A percentile compares a stretch with the other conserved stretches of the same genome.
Conservation (phyloP, 2,329 filamentous ascomycete genomes). For the Cladosporium sp. region DNA sequence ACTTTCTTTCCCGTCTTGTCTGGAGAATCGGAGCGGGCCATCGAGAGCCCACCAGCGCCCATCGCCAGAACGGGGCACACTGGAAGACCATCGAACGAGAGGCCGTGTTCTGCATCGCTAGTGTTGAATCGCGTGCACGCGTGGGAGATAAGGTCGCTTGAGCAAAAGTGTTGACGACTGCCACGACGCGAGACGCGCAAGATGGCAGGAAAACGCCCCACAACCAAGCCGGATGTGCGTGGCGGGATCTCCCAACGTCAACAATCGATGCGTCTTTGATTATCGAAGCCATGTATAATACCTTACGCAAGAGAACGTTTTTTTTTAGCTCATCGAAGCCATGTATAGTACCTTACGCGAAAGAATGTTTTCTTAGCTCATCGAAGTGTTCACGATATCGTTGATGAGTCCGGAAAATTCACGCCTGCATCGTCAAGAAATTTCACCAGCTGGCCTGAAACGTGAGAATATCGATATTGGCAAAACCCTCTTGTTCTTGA, state of each 20-base stretch:
- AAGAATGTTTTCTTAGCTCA: not conserved
- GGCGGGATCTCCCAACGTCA: not conserved
- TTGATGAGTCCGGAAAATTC: not conserved
- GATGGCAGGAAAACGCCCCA: constrained; percentile 2
- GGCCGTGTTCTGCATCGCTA: not conserved
- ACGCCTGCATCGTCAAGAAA: not conserved
- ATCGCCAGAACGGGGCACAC: not conserved
- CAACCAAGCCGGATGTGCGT: constrained; percentile 3
- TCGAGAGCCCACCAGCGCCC: not conserved
- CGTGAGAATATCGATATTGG: not conserved
- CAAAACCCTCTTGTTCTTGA: not conserved
- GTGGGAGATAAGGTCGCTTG: constrained; percentile 2
- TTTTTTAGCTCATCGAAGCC: not conserved
- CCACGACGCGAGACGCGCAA: constrained; percentile 9
- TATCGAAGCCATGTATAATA: not conserved
- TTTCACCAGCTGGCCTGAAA: not conserved
- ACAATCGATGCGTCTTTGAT: not conserved
- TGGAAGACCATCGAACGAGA: not conserved
- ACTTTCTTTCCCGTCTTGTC: constrained; percentile 1
- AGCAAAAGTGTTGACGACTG: constrained; percentile 13
- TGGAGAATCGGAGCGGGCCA: not conserved
- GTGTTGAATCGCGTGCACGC: not conserved
- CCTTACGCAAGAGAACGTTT: not conserved
- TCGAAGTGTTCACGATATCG: not conserved
- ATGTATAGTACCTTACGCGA: not conserved